A percentile compares a stretch with the other conserved stretches of the same genome.
These are phyloP conservation scores for Cantharellus anzutake DNA, from an alignment of 768 basidiomycete species.

Conservation along the genomic window DNA sequence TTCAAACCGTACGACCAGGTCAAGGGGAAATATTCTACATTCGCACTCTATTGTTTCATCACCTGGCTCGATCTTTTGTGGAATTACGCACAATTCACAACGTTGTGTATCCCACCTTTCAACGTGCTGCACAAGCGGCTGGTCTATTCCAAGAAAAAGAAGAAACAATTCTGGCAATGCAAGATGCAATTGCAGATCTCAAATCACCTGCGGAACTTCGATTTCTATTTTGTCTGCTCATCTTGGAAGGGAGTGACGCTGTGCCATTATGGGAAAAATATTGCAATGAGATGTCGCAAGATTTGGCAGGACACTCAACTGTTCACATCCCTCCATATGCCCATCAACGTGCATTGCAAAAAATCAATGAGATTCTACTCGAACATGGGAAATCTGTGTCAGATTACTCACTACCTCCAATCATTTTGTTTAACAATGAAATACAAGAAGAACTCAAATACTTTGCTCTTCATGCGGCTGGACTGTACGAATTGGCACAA, in stretches of 20 bases:
- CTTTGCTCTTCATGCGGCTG: background rate
- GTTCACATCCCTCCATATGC: background rate
- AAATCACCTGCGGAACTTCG: background rate
- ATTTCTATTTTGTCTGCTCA: background rate
- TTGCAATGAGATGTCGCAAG: conserved; percentile 9
- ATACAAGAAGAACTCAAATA: background rate
- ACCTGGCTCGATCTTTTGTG: background rate
- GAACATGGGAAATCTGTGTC: background rate
- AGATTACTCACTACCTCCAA: background rate
- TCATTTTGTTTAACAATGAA: background rate
- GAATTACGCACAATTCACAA: background rate
- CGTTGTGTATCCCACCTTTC: background rate
- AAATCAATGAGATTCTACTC: background rate
- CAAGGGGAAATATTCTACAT: conserved; percentile 1
- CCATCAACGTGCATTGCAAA: background rate
- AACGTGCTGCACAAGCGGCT: background rate
- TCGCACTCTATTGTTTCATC: background rate
- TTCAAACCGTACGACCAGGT: conserved; percentile 10
- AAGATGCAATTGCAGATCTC: background rate
- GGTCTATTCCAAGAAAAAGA: background rate
- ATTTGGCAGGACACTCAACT: conserved; percentile 7
- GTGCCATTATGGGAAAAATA: background rate
- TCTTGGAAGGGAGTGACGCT: background rate
- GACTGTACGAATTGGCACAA: too few species aligned
- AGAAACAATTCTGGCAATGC: background rate